Evolutionary conservation across 129 eudicot species (phyloP).

Genomic region (Lonicera japonica): DNA sequence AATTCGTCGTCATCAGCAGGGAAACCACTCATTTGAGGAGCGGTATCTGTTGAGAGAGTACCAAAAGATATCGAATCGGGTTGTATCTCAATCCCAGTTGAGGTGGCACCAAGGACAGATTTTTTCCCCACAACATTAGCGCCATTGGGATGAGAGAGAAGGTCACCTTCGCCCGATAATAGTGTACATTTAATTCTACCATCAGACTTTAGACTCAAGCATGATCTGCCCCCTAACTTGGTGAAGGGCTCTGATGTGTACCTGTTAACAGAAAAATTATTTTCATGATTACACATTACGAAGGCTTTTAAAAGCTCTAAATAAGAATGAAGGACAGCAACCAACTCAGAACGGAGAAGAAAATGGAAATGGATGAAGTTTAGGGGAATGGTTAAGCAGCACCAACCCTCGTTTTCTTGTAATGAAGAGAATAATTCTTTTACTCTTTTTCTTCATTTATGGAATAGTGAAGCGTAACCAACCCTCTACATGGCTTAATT

Average conservation of each 20-base stretch:
- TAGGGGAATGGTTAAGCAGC: too few species aligned
- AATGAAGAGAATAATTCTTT: too few species aligned
- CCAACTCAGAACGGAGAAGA: background rate
- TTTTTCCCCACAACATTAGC: constrained; percentile 22
- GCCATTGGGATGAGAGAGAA: constrained; percentile 33
- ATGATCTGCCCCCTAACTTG: constrained; percentile 23
- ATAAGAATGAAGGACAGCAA: constrained; percentile 1
- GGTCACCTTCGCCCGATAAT: constrained; percentile 52
- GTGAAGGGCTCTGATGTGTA: constrained; percentile 35
- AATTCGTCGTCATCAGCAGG: constrained; percentile 37
- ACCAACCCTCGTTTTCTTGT: too few species aligned
- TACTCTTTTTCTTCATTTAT: too few species aligned
- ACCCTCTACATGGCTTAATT: too few species aligned
- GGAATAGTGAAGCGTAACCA: too few species aligned
- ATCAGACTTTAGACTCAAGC: constrained; percentile 29
- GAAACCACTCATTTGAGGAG: constrained; percentile 33
- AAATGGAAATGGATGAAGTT: background rate
- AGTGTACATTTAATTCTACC: constrained; percentile 42
- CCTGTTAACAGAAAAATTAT: constrained; percentile 32
- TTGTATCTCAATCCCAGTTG: constrained; percentile 51
- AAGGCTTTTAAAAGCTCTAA: constrained; percentile 38
- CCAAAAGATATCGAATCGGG: constrained; percentile 55
- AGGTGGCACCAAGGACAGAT: constrained; percentile 20
- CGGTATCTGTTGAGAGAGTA: constrained; percentile 53
- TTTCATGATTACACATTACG: constrained; percentile 39